These are phyloP conservation scores for Fusarium lateritium DNA, from an alignment of 2,329 filamentous ascomycete species.

Conservation along the genomic window DNA sequence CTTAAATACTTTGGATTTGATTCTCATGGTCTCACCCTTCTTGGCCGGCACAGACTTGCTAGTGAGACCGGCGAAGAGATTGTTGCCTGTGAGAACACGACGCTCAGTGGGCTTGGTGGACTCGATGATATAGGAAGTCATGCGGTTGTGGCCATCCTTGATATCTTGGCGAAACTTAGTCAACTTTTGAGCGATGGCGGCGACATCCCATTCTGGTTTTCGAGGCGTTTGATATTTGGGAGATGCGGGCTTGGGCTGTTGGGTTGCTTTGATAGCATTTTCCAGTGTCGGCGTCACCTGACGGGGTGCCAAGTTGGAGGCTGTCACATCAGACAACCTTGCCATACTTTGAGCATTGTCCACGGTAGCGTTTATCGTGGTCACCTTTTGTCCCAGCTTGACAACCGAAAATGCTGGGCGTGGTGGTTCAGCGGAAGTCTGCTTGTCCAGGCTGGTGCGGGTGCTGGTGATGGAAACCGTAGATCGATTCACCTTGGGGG, in stretches of 20 bases:
- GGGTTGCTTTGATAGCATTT: conserved; percentile 25
- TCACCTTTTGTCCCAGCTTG: conserved; percentile 22
- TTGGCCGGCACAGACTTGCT: conserved; percentile 55
- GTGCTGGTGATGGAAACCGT: conserved; percentile 12
- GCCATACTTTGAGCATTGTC: conserved; percentile 46
- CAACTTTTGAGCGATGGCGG: conserved; percentile 60
- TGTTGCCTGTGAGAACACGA: conserved; percentile 59
- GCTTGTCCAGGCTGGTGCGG: conserved; percentile 8
- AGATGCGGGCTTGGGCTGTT: conserved; percentile 28
- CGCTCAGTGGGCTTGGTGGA: conserved; percentile 60
- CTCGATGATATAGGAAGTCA: conserved; percentile 62
- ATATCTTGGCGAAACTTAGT: conserved; percentile 60
- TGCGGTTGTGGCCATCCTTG: conserved; percentile 60
- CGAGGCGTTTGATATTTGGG: conserved; percentile 44
- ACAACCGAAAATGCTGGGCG: conserved; percentile 5
- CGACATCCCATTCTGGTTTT: conserved; percentile 58
- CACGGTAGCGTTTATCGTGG: conserved; percentile 18
- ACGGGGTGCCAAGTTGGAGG: conserved; percentile 40
- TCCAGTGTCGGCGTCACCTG: conserved; percentile 46
- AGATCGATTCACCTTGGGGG: conserved; percentile 48
- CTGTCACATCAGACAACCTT: conserved; percentile 37
- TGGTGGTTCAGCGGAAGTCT: conserved; percentile 11
- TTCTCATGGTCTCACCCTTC: conserved; percentile 60
- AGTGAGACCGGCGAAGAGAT: conserved; percentile 64
- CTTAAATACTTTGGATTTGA: conserved; percentile 65